Evolutionary conservation across 768 basidiomycete genomes (phyloP), one percentile per base, ranked within the genome.

Genomic region (Chlorophyllum brunneum): DNA sequence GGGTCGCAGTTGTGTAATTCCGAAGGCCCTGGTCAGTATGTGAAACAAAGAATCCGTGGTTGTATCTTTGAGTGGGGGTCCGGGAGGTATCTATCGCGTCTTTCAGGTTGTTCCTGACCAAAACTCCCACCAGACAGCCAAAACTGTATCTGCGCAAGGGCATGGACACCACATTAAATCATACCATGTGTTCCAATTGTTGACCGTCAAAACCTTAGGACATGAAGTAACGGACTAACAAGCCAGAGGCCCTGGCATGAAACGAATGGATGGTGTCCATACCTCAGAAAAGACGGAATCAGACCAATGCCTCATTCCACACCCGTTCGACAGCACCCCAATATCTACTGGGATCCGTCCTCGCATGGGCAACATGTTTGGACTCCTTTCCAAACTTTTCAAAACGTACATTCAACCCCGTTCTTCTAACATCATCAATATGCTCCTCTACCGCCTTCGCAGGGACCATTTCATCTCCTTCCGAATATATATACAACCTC

Each of bases 401-500:
- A 36, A 54, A 39, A 11, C 59, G 61, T 9, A 74, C 67, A 44
- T 67, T 58, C 31, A 70, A 58, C 3, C 76, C 76, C 8, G 40
- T 58, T 31, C 51, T 57, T 52, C 59, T 61, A 30, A 69, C 71
- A 13, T 63, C 54, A 8, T 55, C 51, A 0, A 65, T 67, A 62
- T 78, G 76, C 15, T 41, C 59, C 47, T 72, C 68, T 1, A 77
- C 67, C 16, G 74, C 69, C 1, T 57, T 46, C 22, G 58, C 59
- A 0, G 69, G 65, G 24, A 79, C 70, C 40, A 79, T 53, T 6
- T 69, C 63, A 46, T 80, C 79, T 18, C 31, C 59, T 24, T 64
- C 68, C 1, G 79, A 79, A 56, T 72, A 78, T 8, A 80, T 39
- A 50, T 79, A 79, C 10, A 80, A 61, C 43, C 78, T 61, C 7